Conservation (phyloP, 768 basidiomycete species). For the Russula emetica region DNA sequence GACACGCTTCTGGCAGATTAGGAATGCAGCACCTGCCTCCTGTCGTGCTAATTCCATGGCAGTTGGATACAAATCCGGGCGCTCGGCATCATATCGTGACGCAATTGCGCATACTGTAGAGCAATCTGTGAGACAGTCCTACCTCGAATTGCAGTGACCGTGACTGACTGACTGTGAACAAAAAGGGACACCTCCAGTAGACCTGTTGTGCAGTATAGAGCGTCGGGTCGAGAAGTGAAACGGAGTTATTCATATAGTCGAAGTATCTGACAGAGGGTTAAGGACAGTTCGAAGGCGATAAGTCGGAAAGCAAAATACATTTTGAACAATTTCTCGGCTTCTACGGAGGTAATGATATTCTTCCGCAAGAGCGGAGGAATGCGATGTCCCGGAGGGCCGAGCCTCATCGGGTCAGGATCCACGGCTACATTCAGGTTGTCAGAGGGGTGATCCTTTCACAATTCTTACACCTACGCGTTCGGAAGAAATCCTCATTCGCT, state of each 20-base stretch:
- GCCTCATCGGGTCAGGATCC: constrained; percentile 18
- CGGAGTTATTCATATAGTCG: constrained; percentile 70
- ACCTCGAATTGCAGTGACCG: background rate
- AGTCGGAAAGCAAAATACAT: constrained; percentile 18
- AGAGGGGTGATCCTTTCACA: background rate
- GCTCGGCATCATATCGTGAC: constrained; percentile 66
- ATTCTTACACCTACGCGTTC: constrained; percentile 32
- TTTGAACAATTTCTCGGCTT: constrained; percentile 28
- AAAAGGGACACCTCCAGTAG: constrained; percentile 80
- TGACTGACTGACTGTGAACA: constrained; percentile 84
- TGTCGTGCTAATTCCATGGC: constrained; percentile 71
- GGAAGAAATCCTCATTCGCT: constrained; percentile 65
- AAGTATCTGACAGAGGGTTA: constrained; percentile 38
- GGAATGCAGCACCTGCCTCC: constrained; percentile 70
- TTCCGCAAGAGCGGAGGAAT: constrained; percentile 24
- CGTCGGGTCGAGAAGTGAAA: constrained; percentile 77
- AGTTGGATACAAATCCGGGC: constrained; percentile 66
- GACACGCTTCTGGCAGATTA: constrained; percentile 71
- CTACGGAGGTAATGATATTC: constrained; percentile 27
- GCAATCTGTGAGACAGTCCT: background rate
- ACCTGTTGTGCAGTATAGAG: constrained; percentile 83
- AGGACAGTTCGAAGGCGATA: background rate
- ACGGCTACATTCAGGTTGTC: constrained; percentile 9
- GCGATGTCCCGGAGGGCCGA: constrained; percentile 20
- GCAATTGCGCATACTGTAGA: constrained; percentile 78